Evolutionary conservation across 768 basidiomycete genomes (phyloP).

Genomic region (Bullera alba): DNA sequence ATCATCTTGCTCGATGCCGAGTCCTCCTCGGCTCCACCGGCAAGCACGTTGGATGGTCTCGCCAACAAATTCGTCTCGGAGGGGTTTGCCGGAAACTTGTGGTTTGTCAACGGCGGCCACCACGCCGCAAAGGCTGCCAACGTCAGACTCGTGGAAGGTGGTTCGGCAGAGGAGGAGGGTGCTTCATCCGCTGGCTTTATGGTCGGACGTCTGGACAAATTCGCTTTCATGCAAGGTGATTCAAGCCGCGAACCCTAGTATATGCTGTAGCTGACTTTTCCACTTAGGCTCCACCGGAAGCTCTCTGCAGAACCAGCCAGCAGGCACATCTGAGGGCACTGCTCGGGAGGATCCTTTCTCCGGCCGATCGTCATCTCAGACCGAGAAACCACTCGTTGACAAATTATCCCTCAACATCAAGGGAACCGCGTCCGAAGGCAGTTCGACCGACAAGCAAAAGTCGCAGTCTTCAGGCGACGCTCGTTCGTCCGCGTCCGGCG

Average conservation of each 20-base stretch:
- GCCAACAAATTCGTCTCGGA: constrained; percentile 47
- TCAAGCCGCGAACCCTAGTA: too few relatives aligned
- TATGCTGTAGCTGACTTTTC: too few relatives aligned
- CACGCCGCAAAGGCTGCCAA: constrained; percentile 51
- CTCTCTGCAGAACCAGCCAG: neutral
- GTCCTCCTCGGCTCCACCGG: constrained; percentile 55
- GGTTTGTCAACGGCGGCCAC: constrained; percentile 70
- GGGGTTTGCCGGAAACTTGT: constrained; percentile 59
- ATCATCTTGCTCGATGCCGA: constrained; percentile 87
- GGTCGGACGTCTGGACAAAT: constrained; percentile 37
- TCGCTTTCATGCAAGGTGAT: constrained; percentile 47
- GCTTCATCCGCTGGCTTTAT: constrained; percentile 25
- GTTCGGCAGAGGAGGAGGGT: constrained; percentile 49
- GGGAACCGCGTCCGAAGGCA: too few relatives aligned
- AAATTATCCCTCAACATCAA: too few relatives aligned
- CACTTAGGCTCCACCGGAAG: neutral
- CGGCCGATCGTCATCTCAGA: neutral
- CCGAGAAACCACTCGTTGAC: too few relatives aligned
- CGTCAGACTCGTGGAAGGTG: constrained; percentile 42
- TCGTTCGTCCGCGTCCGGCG: too few relatives aligned
- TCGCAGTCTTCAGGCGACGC: too few relatives aligned
- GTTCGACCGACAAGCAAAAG: too few relatives aligned
- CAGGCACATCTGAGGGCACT: neutral
- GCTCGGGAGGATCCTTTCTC: neutral
- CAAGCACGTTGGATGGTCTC: constrained; percentile 45